Base-by-base conservation (phyloP, 2,329 filamentous ascomycete genomes). In the Fusarium graminum region DNA sequence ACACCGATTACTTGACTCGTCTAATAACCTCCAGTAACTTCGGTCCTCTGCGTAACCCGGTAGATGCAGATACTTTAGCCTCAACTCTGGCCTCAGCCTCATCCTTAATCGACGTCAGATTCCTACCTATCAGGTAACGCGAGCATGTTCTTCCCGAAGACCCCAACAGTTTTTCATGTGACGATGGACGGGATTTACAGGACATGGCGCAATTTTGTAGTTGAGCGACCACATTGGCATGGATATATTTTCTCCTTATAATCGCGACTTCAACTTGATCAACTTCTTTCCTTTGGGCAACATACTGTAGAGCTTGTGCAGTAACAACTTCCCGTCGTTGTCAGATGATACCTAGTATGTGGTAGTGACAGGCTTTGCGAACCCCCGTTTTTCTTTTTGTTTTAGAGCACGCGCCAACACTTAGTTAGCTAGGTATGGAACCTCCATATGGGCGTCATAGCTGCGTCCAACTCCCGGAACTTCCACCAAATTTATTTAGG, bases 81-180 rank as follows among this genome's bases (percentile, higher is more conserved):
- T 34, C 22, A 22, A 32, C 34, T 16, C 26, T 28, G 14, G 28
- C 19, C 38, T 22, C 28, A 53, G 52, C 42, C 50, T 50, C 52
- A 55, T 42, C 52, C 68, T 54, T 52, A 36, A 49, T 59, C 72
- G 67, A 73, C 70, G 69, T 70, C 67, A 70, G 62, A 64, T 62
- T 41, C 67, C 64, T 72, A 64, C 67, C 67, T 70, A 72, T 72
- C 67, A 73, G 70, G 69, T 36, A 72, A 69, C 7, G 17, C 47
- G 40, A 38, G 55, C 52, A 69, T 71, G 67, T 67, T 62, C 57
- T 59, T 17, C 30, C 43, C 22, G 29, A 52, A 34, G 25, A 28
- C 29, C 32, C 47, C 16, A 39, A 42, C 41, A 47, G 53, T n/a
- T 59, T 64, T 61, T 52, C 59, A 68, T 65, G 59, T 63, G 67